These are phyloP conservation scores for Pugionium cornutum DNA, from an alignment of 345 rosid species.

Conservation along the genomic window DNA sequence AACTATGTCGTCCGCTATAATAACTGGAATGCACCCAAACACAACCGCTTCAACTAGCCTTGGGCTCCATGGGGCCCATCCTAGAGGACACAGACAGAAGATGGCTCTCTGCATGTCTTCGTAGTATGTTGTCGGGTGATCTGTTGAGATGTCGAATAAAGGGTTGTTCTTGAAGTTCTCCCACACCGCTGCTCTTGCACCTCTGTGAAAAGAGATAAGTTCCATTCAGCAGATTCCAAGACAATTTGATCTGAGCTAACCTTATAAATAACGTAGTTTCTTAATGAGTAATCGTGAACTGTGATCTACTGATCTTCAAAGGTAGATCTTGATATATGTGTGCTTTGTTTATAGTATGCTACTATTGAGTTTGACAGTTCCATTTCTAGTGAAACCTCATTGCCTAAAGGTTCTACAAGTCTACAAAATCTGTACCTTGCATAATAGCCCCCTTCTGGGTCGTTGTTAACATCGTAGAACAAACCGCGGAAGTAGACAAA, in stretches of 20 bases:
- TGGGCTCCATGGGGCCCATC: constrained; percentile 99
- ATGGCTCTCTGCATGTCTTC: constrained; percentile 97
- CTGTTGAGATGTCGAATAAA: constrained; percentile 89
- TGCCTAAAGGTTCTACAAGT: not conserved
- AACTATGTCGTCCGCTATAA: constrained; percentile 93
- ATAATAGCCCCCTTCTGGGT: constrained; percentile 96
- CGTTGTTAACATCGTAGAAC: constrained; percentile 91
- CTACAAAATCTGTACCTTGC: constrained; percentile 61
- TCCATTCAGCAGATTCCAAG: constrained; percentile 20
- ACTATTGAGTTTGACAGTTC: not conserved
- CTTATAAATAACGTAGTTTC: constrained; percentile 7
- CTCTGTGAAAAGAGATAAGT: constrained; percentile 47
- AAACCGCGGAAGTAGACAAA: constrained; percentile 94
- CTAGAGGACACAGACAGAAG: constrained; percentile 91
- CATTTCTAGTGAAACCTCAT: not conserved
- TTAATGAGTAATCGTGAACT: not conserved
- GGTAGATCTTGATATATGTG: not conserved
- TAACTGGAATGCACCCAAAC: constrained; percentile 95
- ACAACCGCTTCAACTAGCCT: constrained; percentile 98
- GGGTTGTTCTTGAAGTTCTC: constrained; percentile 95
- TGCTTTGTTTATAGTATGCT: not conserved
- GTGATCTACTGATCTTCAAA: not conserved
- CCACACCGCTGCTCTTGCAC: constrained; percentile 99
- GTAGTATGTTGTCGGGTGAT: constrained; percentile 90
- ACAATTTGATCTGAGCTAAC: not conserved